These are phyloP conservation scores for Sporothrix curviconia DNA, from an alignment of 2,329 filamentous ascomycete species.

Conservation along the genomic window DNA sequence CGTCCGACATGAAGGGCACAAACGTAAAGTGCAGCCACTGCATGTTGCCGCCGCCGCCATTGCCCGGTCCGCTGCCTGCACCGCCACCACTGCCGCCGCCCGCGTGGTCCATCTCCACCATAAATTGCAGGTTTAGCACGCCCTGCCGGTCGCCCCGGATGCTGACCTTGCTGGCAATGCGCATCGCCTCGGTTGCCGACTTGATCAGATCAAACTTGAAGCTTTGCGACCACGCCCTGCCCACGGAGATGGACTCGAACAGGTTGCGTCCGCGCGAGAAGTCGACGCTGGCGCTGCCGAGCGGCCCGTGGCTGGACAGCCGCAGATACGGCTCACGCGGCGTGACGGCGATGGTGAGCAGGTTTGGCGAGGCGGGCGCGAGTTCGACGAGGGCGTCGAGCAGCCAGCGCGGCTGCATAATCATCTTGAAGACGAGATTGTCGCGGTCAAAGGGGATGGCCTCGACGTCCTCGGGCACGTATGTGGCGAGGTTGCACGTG, in stretches of 20 bases:
- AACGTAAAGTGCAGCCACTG: constrained; percentile 81
- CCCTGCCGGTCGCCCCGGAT: constrained; percentile 82
- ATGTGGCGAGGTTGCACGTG: constrained; percentile 84
- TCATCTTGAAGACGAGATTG: constrained; percentile 80
- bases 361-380: constrained; percentile 62
- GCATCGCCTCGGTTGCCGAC: constrained; percentile 86
- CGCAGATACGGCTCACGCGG: constrained; percentile 64
- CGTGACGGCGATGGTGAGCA: constrained; percentile 62
- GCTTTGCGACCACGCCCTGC: constrained; percentile 55
- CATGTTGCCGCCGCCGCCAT: constrained; percentile 43
- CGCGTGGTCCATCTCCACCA: constrained; percentile 70
- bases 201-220: constrained; percentile 87
- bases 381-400: constrained; percentile 67
- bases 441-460: constrained; percentile 85
- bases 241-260: constrained; percentile 67
- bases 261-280: constrained; percentile 59
- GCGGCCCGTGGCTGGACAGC: constrained; percentile 57
- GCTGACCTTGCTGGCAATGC: constrained; percentile 84
- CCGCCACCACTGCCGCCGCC: not conserved
- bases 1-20: constrained; percentile 64
- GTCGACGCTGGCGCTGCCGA: constrained; percentile 59
- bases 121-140: constrained; percentile 89
- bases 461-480: constrained; percentile 65
- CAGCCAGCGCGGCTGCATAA: constrained; percentile 74
- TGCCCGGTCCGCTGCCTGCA: not conserved